These are phyloP conservation scores for Linum tenue DNA, from an alignment of 345 rosid genomes.

Conservation along the genomic window DNA sequence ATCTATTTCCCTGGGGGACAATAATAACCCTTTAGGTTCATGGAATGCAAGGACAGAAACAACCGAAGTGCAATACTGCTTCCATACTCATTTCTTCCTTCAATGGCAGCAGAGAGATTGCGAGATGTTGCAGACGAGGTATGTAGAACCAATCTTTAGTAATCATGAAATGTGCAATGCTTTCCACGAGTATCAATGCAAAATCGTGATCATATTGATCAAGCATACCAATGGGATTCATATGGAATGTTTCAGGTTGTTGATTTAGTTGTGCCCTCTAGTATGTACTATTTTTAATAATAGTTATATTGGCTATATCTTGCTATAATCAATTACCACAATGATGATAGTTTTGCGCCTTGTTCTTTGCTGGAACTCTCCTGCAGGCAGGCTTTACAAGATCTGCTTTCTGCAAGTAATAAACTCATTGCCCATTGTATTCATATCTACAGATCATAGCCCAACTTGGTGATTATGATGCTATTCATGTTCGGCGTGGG, in stretches of 20 bases:
- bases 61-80: constrained; percentile 52
- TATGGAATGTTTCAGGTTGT: neutral
- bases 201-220: neutral
- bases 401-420: neutral
- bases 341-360: neutral
- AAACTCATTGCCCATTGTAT: constrained; percentile 4
- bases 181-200: neutral
- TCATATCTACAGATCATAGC: constrained; percentile 50
- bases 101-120: constrained; percentile 61
- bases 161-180: neutral
- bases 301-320: no score
- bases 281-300: neutral
- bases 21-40: constrained; percentile 56
- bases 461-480: constrained; percentile 72
- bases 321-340: no score
- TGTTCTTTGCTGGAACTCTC: neutral
- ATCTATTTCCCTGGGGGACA: constrained; percentile 7
- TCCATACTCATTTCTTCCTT: constrained; percentile 80
- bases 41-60: constrained; percentile 84
- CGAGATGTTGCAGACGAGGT: constrained; percentile 77
- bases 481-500: constrained; percentile 92
- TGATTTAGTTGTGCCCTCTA: neutral
- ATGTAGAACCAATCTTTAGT: neutral
- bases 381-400: neutral
- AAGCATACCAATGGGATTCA: neutral